Evolutionary conservation across 345 rosid genomes (phyloP).

Genomic region (Luvunga scandens): DNA sequence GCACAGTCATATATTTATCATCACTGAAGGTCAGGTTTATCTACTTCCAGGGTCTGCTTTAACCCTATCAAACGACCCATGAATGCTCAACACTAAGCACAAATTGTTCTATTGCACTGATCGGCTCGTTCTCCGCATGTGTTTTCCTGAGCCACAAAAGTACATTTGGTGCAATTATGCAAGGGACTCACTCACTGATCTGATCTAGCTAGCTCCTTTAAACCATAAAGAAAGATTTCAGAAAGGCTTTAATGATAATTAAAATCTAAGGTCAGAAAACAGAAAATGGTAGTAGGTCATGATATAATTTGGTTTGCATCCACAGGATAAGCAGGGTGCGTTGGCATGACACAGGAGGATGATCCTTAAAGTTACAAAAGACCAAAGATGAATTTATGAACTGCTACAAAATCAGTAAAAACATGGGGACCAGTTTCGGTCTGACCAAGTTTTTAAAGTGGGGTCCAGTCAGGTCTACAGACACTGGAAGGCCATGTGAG

Average conservation of each 20-base stretch:
- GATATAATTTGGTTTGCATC: neutral
- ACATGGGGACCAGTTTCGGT: conserved; percentile 24
- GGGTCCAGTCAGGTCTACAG: conserved; percentile 27
- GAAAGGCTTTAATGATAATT: conserved; percentile 7
- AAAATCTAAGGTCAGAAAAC: neutral
- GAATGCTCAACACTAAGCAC: neutral
- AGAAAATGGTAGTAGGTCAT: neutral
- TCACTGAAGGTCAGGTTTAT: conserved; percentile 20
- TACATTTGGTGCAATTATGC: neutral
- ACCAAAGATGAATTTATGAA: conserved; percentile 13
- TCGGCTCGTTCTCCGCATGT: neutral
- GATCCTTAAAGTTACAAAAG: conserved; percentile 11
- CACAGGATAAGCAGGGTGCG: neutral
- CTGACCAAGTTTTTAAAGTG: conserved; percentile 16
- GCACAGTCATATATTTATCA: neutral
- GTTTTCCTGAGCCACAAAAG: neutral
- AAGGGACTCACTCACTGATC: neutral
- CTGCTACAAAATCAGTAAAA: conserved; percentile 23
- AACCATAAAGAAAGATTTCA: neutral
- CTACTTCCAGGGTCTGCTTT: conserved; percentile 9
- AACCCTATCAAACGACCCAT: conserved; percentile 1
- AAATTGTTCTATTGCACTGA: neutral
- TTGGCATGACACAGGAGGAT: neutral
- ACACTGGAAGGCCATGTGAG: conserved; percentile 40
- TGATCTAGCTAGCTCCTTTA: too few relatives aligned